Percentiles rank a stretch among this genome's conserved stretches.
Evolutionary conservation across 2,329 filamentous ascomycete species (phyloP).

Genomic region (Penicillium sp.): DNA sequence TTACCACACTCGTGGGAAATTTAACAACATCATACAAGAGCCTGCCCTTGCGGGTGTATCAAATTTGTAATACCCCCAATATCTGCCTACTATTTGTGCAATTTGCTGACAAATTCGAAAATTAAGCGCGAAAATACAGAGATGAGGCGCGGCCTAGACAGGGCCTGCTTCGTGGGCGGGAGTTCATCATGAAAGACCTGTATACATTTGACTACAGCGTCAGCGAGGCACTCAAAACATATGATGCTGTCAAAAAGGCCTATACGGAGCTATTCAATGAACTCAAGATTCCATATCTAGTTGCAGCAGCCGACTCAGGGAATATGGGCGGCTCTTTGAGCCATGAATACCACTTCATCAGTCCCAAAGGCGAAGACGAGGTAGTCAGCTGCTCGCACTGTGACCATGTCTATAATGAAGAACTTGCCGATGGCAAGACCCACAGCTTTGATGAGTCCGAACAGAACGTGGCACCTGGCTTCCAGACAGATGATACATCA

Average conservation of each 20-base stretch:
- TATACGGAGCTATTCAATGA: slow-evolving; percentile 79
- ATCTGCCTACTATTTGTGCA: too few relatives aligned
- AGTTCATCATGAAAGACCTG: slow-evolving; percentile 97
- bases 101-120: background rate
- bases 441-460: slow-evolving; percentile 15
- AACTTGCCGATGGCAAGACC: slow-evolving; percentile 62
- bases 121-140: slow-evolving; percentile 79
- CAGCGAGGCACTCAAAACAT: slow-evolving; percentile 73
- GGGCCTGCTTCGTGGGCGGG: slow-evolving; percentile 79
- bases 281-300: slow-evolving; percentile 76
- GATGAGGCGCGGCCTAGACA: slow-evolving; percentile 88
- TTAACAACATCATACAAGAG: slow-evolving; percentile 79
- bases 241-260: slow-evolving; percentile 68
- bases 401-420: slow-evolving; percentile 78
- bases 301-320: slow-evolving; percentile 90
- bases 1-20: slow-evolving; percentile 74
- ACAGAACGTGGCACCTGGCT: slow-evolving; percentile 17
- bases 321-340: slow-evolving; percentile 91
- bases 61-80: slow-evolving; percentile 63
- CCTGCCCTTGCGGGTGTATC: slow-evolving; percentile 82
- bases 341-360: slow-evolving; percentile 90
- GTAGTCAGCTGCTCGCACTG: slow-evolving; percentile 75
- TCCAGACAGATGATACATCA: slow-evolving; percentile 23
- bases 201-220: slow-evolving; percentile 84
- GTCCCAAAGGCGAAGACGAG: slow-evolving; percentile 77